These are phyloP conservation scores for Amylocarpus encephaloides DNA, from an alignment of 2,329 filamentous ascomycete genomes.

Conservation along the genomic window DNA sequence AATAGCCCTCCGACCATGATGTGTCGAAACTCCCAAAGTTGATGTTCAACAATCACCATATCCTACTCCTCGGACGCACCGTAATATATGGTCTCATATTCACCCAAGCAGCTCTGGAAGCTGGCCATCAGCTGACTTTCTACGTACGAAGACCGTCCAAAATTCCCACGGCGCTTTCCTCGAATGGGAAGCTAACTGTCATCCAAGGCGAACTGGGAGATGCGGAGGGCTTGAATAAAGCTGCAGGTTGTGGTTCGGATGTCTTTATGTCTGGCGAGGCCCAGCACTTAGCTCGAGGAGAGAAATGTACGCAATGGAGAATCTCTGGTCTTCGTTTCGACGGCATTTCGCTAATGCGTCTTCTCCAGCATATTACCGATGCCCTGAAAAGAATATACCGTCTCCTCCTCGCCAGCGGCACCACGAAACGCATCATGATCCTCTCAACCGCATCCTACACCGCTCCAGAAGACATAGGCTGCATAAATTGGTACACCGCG, in stretches of 20 bases:
- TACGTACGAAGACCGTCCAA: constrained; percentile 24
- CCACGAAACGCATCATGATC: constrained; percentile 18
- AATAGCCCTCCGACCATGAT: no score
- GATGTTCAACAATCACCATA: constrained; percentile 11
- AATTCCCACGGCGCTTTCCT: constrained; percentile 20
- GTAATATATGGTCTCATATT: constrained; percentile 23
- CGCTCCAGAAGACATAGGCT: constrained; percentile 17
- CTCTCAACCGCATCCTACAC: constrained; percentile 25
- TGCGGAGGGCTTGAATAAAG: constrained; percentile 19
- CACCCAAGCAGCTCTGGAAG: constrained; percentile 20
- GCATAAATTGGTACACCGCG: constrained; percentile 19
- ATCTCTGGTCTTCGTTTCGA: neutral
- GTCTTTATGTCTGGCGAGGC: constrained; percentile 23
- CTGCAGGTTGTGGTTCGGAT: constrained; percentile 19
- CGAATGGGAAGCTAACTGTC: constrained; percentile 15
- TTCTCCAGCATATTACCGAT: constrained; percentile 18
- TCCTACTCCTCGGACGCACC: constrained; percentile 23
- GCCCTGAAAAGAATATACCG: constrained; percentile 21
- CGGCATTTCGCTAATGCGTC: neutral
- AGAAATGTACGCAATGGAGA: constrained; percentile 13
- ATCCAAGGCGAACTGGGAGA: constrained; percentile 21
- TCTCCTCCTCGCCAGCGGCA: constrained; percentile 15
- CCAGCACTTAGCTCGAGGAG: constrained; percentile 16
- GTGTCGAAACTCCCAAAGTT: neutral
- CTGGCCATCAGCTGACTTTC: constrained; percentile 20